These are phyloP conservation scores for Stachybotrys elegans DNA, from an alignment of 2,329 filamentous ascomycete genomes.

Conservation along the genomic window DNA sequence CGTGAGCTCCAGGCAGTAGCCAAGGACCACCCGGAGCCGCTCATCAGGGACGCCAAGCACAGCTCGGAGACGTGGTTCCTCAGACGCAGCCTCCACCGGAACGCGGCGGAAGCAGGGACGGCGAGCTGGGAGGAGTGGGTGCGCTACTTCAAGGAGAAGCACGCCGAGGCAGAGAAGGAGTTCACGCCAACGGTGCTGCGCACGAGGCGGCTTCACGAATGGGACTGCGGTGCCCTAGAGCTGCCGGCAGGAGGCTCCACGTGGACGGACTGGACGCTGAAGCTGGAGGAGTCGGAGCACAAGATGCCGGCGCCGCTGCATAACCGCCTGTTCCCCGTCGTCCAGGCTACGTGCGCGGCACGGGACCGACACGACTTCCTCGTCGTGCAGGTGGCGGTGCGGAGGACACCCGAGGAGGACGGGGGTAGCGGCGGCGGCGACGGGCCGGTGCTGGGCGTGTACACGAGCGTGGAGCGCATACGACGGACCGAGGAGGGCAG, in stretches of 20 bases:
- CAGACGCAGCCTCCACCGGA: conserved; percentile 56
- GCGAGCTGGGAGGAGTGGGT: conserved; percentile 62
- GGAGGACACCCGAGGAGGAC: conserved; percentile 24
- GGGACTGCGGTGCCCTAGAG: conserved; percentile 39
- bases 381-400: conserved; percentile 51
- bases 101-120: conserved; percentile 44
- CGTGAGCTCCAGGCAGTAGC: conserved; percentile 36
- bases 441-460: conserved; percentile 50
- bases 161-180: conserved; percentile 32
- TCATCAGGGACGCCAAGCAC: conserved; percentile 13
- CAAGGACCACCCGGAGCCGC: conserved; percentile 14
- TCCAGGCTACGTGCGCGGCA: conserved; percentile 53
- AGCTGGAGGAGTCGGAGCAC: conserved; percentile 62
- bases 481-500: conserved; percentile 35
- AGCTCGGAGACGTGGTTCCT: conserved; percentile 57
- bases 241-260: conserved; percentile 28
- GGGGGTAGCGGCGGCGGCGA: conserved; percentile 31
- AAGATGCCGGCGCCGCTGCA: conserved; percentile 54
- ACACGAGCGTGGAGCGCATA: conserved; percentile 61
- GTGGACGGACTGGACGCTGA: conserved; percentile 45
- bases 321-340: conserved; percentile 60
- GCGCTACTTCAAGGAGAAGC: conserved; percentile 47
- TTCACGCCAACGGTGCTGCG: conserved; percentile 33
- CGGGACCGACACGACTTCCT: conserved; percentile 42
- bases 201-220: conserved; percentile 32